Conservation (phyloP, 1,284 basidiomycete species). For the Exobasidium rhododendri region DNA sequence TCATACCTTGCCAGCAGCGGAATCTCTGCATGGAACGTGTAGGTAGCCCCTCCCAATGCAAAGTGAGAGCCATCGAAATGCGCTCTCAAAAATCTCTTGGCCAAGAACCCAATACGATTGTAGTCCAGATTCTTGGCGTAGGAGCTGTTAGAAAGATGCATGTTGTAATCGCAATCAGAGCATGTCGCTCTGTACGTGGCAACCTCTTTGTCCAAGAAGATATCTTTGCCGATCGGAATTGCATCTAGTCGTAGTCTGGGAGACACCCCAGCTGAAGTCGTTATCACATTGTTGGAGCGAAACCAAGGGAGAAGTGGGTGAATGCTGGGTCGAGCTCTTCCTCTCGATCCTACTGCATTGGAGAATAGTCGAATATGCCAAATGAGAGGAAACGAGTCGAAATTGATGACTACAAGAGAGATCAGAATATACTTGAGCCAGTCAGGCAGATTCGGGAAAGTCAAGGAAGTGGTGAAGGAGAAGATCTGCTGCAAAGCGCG, state of each 20-base stretch:
- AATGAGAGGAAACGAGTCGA: slow-evolving; percentile 27
- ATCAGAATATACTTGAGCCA: slow-evolving; percentile 29
- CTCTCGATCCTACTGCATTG: slow-evolving; percentile 24
- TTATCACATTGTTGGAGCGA: slow-evolving; percentile 1
- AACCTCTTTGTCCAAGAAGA: slow-evolving; percentile 27
- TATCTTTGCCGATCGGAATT: slow-evolving; percentile 33
- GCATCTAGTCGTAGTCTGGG: slow-evolving; percentile 24
- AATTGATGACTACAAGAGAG: slow-evolving; percentile 26
- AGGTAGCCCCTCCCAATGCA: slow-evolving; percentile 29
- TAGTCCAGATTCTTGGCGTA: slow-evolving; percentile 34
- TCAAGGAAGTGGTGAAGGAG: not conserved
- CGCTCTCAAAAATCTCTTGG: slow-evolving; percentile 23
- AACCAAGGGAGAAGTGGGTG: slow-evolving; percentile 21
- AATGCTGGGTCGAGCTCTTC: slow-evolving; percentile 15
- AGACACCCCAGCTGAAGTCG: slow-evolving; percentile 16
- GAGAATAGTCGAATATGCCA: slow-evolving; percentile 33
- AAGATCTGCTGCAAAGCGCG: slow-evolving; percentile 7
- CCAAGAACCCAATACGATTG: slow-evolving; percentile 28
- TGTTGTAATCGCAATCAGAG: slow-evolving; percentile 37
- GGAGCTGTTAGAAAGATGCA: slow-evolving; percentile 36
- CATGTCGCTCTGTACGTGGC: slow-evolving; percentile 23
- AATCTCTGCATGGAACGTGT: slow-evolving; percentile 39
- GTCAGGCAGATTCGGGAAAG: slow-evolving; percentile 1
- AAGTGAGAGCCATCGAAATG: slow-evolving; percentile 31
- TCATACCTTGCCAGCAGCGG: slow-evolving; percentile 32